Evolutionary conservation across 2,329 filamentous ascomycete genomes (phyloP), one percentile per base, ranked within the genome.

Genomic region (Trichocomaceae sp.): DNA sequence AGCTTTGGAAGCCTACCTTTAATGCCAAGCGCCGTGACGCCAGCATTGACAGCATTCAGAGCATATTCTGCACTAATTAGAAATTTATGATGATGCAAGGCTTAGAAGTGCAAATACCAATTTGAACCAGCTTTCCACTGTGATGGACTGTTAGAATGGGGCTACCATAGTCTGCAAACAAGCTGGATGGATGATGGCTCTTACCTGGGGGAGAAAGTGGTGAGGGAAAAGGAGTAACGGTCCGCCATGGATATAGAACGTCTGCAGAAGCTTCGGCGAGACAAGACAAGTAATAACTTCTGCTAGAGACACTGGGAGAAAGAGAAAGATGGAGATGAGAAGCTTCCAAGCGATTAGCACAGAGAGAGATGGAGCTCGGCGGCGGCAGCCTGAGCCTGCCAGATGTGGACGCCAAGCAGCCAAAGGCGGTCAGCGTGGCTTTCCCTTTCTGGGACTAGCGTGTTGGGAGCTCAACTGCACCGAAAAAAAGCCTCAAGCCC

Each of bases 141-240:
- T 65, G 57, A 55, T 57, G 39, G 48, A 59, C 57, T 64, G 71
- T 83, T 74, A 82, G 78, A 41, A 4, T 7, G 23, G 72, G 68
- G 59, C 54, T 47, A 12, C 47, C 52, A 55, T 49, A 56, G 57
- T 26, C 37, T 56, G 52, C 42, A 39, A 26, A 46, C 54, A 46
- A 49, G 55, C 33, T 58, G n/a, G 61, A 59, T 64, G 63, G 60
- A 59, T 64, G 63, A 29, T 29, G 26, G 26, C 62, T 70, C 84
- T 76, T 85, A 95, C 93, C 92, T 99, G 74, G 93, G 93, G 69
- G 93, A 97, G 86, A 99, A 99, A 62, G 93, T 99, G 61, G 93
- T 99, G 72, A 99, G 83, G 58, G 93, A 99, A 85, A 99, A 99
- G 54, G 92, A 96, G 77, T 99, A 99, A 80, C 93, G 83, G 77